Evolutionary conservation across 2,329 filamentous ascomycete genomes (phyloP).

Genomic region (Colletotrichum australisinense): DNA sequence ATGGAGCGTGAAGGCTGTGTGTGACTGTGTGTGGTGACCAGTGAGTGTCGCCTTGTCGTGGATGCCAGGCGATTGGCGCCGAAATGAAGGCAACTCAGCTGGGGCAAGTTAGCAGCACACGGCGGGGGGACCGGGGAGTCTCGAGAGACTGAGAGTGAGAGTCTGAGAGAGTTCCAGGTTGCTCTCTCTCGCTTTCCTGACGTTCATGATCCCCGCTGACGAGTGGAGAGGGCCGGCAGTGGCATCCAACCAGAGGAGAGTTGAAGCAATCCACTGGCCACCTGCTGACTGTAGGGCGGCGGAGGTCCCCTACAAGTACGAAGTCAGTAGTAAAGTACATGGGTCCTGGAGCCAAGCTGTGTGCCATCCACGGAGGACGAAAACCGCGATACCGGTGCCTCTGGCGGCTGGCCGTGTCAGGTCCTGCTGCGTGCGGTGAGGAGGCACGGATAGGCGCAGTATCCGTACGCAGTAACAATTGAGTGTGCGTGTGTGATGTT

Average conservation of each 20-base stretch:
- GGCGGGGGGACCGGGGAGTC: no score
- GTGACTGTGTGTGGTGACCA: no score
- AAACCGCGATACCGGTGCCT: conserved; percentile 5
- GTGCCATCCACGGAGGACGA: not conserved
- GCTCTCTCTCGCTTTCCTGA: conserved; percentile 11
- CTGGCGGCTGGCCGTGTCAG: conserved; percentile 1
- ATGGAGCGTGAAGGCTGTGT: not conserved
- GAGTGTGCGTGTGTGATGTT: not conserved
- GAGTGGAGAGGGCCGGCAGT: not conserved
- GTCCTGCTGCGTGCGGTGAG: not conserved
- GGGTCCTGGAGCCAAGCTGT: not conserved
- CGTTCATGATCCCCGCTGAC: conserved; percentile 8
- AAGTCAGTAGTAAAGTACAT: not conserved
- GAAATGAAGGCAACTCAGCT: not conserved
- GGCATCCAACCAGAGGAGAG: conserved; percentile 9
- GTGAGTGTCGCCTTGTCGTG: not conserved
- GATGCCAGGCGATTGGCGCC: not conserved
- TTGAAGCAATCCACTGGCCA: conserved; percentile 23
- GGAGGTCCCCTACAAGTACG: conserved; percentile 23
- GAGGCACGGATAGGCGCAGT: not conserved
- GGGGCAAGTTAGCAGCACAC: not conserved
- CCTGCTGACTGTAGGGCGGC: conserved; percentile 21
- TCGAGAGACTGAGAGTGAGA: not conserved
- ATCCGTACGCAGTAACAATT: not conserved
- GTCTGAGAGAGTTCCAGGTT: not conserved